A percentile compares a stretch with the other conserved stretches of the same genome.
These are phyloP conservation scores for Barnettozyma salicaria DNA, from an alignment of 805 yeast species.

Conservation along the genomic window DNA sequence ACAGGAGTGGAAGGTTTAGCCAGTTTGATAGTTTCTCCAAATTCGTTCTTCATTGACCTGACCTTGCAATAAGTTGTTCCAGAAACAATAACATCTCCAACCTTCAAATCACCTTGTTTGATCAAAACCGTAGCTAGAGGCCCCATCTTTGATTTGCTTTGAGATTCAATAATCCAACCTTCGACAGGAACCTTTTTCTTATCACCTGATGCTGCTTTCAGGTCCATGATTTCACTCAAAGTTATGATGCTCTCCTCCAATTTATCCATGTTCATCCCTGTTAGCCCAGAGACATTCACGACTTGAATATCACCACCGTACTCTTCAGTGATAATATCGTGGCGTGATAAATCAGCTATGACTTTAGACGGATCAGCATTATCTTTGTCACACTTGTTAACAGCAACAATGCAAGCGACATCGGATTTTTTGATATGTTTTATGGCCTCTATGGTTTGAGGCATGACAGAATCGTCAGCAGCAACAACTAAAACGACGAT, in stretches of 20 bases:
- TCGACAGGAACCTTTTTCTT: constrained; percentile 45
- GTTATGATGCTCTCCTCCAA: constrained; percentile 86
- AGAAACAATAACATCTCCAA: constrained; percentile 73
- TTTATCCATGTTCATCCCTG: constrained; percentile 85
- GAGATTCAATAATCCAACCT: constrained; percentile 88
- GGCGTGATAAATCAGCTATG: constrained; percentile 64
- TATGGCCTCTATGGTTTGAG: constrained; percentile 93
- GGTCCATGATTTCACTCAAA: constrained; percentile 75
- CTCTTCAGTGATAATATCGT: constrained; percentile 82
- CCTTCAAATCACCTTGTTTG: constrained; percentile 66
- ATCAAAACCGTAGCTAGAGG: constrained; percentile 80
- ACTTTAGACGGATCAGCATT: constrained; percentile 72
- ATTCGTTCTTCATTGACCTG: constrained; percentile 68
- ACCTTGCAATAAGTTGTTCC: constrained; percentile 87
- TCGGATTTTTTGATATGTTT: constrained; percentile 81
- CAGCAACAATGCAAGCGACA: constrained; percentile 83
- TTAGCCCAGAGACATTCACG: constrained; percentile 79
- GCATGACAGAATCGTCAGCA: constrained; percentile 96
- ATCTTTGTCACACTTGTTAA: constrained; percentile 85
- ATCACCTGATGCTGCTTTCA: constrained; percentile 48
- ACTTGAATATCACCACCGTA: constrained; percentile 95
- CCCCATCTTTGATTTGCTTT: constrained; percentile 77
- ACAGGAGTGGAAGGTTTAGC: constrained; percentile 91
- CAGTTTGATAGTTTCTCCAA: constrained; percentile 50
- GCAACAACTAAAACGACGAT: constrained; percentile 90